Evolutionary conservation across 2,329 filamentous ascomycete genomes (phyloP), one percentile per base, ranked within the genome.

Genomic region (Fusarium sp.): DNA sequence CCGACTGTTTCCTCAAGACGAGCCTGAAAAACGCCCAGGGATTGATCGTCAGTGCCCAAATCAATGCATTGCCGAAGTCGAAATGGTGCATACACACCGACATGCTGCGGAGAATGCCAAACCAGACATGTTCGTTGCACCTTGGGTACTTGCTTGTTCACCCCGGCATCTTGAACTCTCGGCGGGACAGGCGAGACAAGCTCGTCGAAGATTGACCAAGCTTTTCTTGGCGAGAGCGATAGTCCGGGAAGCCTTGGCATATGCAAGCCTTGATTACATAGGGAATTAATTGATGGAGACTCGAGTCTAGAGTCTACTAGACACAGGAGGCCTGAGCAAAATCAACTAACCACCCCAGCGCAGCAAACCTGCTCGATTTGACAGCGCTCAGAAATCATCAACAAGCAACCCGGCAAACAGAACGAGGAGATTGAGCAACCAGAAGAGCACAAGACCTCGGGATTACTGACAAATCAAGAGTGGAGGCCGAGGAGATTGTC

Each of bases 141-240:
- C 40, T 67, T 53, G 52, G 34, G 34, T 18, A 31, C 48, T 64
- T 53, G 51, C 39, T 48, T 51, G 28, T 54, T 54, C 39, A 12
- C 66, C 48, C 55, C 50, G 37, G 54, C 60, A 62, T 61, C 52
- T 65, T 46, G 62, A 62, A 48, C 57, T 62, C 62, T 62, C 44
- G 62, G 60, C 60, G 59, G 41, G 44, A 71, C 56, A 57, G 62
- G 67, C 62, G 60, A 71, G 65, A 70, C 72, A 74, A 73, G 69
- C 69, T 68, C 55, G 61, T 71, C 62, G 66, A 75, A 60, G 59
- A 52, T 62, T 44, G 66, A 74, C 70, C 75, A 77, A 77, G 75
- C 75, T 76, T 76, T 72, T 72, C 74, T 76, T 77, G 75, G 75
- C 75, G 65, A 62, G 51, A 68, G 70, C 68, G 65, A 66, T 68